Evolutionary conservation across 495 filamentous ascomycete genomes (phyloP), one percentile per base, ranked within the genome.

Genomic region (Sordaria brevicollis): DNA sequence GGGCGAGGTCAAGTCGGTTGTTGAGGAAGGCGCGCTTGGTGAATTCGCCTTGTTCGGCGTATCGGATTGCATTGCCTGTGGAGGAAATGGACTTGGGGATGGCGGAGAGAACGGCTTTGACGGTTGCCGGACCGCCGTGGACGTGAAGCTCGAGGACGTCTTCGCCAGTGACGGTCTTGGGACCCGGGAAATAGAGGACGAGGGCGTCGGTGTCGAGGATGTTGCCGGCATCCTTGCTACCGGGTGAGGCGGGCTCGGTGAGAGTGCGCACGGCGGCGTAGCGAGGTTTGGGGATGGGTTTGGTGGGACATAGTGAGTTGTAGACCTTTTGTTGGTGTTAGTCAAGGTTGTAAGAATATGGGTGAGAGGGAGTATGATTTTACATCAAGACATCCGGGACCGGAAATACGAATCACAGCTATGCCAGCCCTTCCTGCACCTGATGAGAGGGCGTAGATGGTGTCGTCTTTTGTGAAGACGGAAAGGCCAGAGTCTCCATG

Each of bases 21-120:
- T 97, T 97, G 79, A 91, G 83, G 77, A 99, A 99, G 7, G 96
- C 93, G 39, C 94, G 91, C 36, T 89, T 89, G 7, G 95, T 98
- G 79, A 99, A 99, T 75, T 99, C 95, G 69, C 95, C 95, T 1
- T 95, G 92, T 74, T 97, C 95, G 0, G 95, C 95, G 74, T 96
- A 97, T 11, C 92, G 92, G 57, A 97, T 87, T n/a, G 70, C 31
- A 21, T n/a, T 71, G 71, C 43, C 11, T 21, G n/a, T n/a, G n/a
- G 43, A 29, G 7, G 43, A 54, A 13, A 21, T 57, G 25, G 73
- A 73, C 39, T 80, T 80, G 0, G 90, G 84, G 68, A 99, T 92
- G 9, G 93, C 93, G 8, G 84, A 78, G 1, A 99, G 85, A 0
- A 97, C 91, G 6, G 96, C 91, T 74, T 91, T 92, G 68, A 96